Evolutionary conservation across 73 alveolate genomes (phyloP).

Genomic region (Tetrahymena malaccensis): DNA sequence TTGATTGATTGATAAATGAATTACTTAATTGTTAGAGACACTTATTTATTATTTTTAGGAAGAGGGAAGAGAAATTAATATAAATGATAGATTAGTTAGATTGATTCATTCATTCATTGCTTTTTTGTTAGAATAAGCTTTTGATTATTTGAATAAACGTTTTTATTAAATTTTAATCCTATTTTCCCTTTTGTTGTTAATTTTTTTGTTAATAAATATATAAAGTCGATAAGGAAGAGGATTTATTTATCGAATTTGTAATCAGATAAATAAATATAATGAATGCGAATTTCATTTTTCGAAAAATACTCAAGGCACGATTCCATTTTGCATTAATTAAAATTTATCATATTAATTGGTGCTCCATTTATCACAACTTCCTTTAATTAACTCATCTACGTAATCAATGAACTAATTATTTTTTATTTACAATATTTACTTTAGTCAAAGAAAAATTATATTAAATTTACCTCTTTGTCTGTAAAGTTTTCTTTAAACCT

Average conservation of each 20-base stretch:
- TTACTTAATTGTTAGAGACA: background rate
- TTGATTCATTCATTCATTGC: background rate
- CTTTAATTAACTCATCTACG: constrained; percentile 7
- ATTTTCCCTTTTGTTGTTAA: too few relatives aligned
- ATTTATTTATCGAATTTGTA: too few relatives aligned
- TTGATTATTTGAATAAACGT: too few relatives aligned
- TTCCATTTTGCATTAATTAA: constrained; percentile 15
- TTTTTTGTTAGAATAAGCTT: too few relatives aligned
- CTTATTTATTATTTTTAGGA: too few relatives aligned
- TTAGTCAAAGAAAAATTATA: background rate
- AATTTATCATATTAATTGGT: constrained; percentile 22
- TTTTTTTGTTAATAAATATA: too few relatives aligned
- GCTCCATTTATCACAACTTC: constrained; percentile 13
- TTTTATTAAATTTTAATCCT: too few relatives aligned
- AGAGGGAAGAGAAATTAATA: background rate
- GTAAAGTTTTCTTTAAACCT: constrained; percentile 7
- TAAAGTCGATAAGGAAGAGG: too few relatives aligned
- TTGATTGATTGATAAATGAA: background rate
- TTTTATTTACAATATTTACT: background rate
- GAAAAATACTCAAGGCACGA: background rate
- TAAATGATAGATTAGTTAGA: background rate
- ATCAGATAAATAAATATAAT: background rate
- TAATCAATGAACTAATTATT: constrained; percentile 2
- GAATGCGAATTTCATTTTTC: background rate
- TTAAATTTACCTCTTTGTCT: background rate